A percentile compares a stretch with the other conserved stretches of the same genome.
Conservation (phyloP, 2,329 filamentous ascomycete genomes). For the Aspergillus japonicus region DNA sequence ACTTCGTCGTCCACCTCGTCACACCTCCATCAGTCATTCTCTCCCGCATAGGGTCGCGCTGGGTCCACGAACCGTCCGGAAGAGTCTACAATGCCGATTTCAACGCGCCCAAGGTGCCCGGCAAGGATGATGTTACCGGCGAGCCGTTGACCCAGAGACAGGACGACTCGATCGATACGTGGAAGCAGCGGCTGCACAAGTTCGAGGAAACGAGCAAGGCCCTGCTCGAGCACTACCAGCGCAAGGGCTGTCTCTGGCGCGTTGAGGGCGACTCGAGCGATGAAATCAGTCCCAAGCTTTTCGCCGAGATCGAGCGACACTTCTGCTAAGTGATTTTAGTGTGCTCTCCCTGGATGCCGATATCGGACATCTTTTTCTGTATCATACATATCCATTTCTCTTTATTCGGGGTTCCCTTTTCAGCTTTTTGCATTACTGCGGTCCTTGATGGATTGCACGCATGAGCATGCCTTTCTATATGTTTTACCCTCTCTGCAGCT, state of each 20-base stretch:
- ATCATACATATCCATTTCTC: slow-evolving; percentile 16
- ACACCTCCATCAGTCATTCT: slow-evolving; percentile 86
- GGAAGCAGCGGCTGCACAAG: slow-evolving; percentile 73
- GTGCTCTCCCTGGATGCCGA: slow-evolving; percentile 10
- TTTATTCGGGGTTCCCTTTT: background rate
- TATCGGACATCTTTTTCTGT: slow-evolving; percentile 16
- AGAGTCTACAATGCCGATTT: slow-evolving; percentile 94
- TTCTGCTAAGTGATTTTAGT: slow-evolving; percentile 53
- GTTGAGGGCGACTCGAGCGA: slow-evolving; percentile 88
- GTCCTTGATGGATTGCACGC: slow-evolving; percentile 4
- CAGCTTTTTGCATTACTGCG: slow-evolving; percentile 11
- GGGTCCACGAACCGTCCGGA: slow-evolving; percentile 89
- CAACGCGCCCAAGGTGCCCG: slow-evolving; percentile 76
- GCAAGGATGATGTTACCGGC: slow-evolving; percentile 86
- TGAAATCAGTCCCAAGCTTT: slow-evolving; percentile 90
- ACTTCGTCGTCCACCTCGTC: slow-evolving; percentile 82
- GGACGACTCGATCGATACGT: slow-evolving; percentile 85
- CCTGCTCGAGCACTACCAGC: slow-evolving; percentile 83
- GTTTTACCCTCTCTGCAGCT: background rate
- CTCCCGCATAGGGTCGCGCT: slow-evolving; percentile 83
- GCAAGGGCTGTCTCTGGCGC: slow-evolving; percentile 78
- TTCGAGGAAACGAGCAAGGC: slow-evolving; percentile 86
- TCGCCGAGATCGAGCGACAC: slow-evolving; percentile 73
- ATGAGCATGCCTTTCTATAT: background rate
- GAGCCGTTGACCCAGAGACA: slow-evolving; percentile 77